Evolutionary conservation across 148 eudicot species (phyloP).

Genomic region (Rhododendron ferrugineum): DNA sequence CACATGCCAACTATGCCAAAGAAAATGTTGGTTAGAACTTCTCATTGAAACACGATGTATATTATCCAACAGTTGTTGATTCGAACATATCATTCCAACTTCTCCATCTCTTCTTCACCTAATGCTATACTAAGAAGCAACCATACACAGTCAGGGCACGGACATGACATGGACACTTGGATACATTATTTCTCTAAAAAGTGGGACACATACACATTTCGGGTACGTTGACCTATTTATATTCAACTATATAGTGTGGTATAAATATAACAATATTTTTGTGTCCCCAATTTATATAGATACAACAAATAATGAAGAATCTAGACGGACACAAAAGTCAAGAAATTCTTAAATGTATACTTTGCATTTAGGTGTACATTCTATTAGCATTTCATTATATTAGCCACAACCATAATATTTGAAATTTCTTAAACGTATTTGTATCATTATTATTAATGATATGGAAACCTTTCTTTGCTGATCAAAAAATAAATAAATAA

Average conservation of each 20-base stretch:
- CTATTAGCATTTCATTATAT: no score
- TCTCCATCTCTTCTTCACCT: neutral
- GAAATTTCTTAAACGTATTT: no score
- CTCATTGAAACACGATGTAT: neutral
- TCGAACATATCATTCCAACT: neutral
- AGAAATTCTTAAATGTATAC: neutral
- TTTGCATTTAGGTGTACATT: neutral
- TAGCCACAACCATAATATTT: neutral
- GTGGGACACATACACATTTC: neutral
- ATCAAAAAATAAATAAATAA: no score
- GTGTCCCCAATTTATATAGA: neutral
- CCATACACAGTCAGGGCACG: neutral
- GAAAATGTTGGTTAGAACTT: neutral
- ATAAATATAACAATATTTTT: neutral
- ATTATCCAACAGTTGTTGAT: neutral
- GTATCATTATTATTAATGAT: no score
- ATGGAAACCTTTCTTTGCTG: no score
- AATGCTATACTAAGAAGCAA: neutral
- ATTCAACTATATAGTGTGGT: neutral
- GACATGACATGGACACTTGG: neutral
- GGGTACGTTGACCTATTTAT: neutral
- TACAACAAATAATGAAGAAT: neutral
- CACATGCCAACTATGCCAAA: neutral
- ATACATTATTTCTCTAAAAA: neutral
- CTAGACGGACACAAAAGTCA: neutral